Evolutionary conservation across 805 yeast genomes (phyloP), one percentile per base, ranked within the genome.

Genomic region (Teunomyces kruisii): DNA sequence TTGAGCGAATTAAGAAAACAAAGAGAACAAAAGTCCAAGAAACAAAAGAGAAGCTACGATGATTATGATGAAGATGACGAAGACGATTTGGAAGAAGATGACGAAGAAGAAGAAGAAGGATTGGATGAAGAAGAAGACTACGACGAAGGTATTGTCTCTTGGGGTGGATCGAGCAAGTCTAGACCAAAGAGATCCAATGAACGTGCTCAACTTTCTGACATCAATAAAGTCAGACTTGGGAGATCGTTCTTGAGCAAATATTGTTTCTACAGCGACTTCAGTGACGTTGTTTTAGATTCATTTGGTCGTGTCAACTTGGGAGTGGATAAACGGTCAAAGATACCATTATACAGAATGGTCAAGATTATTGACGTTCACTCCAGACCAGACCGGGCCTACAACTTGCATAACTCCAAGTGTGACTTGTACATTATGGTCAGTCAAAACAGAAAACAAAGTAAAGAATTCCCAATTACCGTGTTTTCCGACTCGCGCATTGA

Each of bases 281-380:
- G 78, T 38, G 81, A 79, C 14, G 76, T 78, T 0, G 78, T 88
- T 12, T 72, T 78, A 14, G 95, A 88, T 15, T 82, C 95, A 40
- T 88, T 75, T 61, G 96, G 91, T 29, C 79, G 91, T 53, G 83
- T 94, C 44, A 90, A 88, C 61, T 79, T 94, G 45, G 96, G 97
- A 8, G 58, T 71, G 33, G 85, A 84, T 56, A 76, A 75, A 45
- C 75, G 81, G 37, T 78, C 83, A 9, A 80, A 84, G 26, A 71
- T 74, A 56, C 78, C 84, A 9, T 78, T 80, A 43, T 92, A 94
- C 66, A 78, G 97, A 56, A 78, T 92, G 80, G 96, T 92, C 40
- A 84, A 80, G 59, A 81, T 94, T 36, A 86, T 83, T 53, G 84
- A 79, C 44, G 79, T 86, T 7, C 78, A 76, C 19, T 65, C 70